Evolutionary conservation across 257 asterid species (phyloP).

Genomic region (Linderniella brevidens): DNA sequence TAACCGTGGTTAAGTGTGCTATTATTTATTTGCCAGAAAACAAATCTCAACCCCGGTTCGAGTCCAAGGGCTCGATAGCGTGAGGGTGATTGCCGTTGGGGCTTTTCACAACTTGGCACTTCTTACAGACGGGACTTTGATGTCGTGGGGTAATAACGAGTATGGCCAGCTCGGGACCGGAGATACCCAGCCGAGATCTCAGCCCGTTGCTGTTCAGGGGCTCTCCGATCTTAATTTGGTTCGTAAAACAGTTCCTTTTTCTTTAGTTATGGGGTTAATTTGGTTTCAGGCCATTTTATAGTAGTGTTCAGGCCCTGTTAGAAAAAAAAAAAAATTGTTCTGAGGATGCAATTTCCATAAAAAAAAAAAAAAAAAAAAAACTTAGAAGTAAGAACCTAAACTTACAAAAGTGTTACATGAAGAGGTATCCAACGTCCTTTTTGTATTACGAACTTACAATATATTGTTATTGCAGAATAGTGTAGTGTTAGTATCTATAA

Average conservation of each 20-base stretch:
- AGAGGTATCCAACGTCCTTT: too few species aligned
- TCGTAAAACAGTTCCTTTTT: slow-evolving; percentile 11
- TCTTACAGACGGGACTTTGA: slow-evolving; percentile 55
- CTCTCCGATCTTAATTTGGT: slow-evolving; percentile 75
- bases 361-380: too few species aligned
- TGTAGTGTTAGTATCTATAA: too few species aligned
- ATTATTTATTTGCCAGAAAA: slow-evolving; percentile 36
- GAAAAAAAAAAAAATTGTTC: too few species aligned
- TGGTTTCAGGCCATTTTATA: not conserved
- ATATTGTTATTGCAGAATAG: too few species aligned
- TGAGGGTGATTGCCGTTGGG: slow-evolving; percentile 72
- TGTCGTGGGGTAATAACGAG: slow-evolving; percentile 99
- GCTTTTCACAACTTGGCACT: slow-evolving; percentile 98
- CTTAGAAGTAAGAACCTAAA: too few species aligned
- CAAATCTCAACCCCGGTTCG: slow-evolving; percentile 94
- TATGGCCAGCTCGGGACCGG: slow-evolving; percentile 98
- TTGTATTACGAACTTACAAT: too few species aligned
- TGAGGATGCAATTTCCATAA: too few species aligned
- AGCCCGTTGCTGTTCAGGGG: slow-evolving; percentile 85
- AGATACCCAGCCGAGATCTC: slow-evolving; percentile 98
- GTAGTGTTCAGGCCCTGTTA: too few species aligned
- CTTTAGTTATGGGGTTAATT: not conserved
- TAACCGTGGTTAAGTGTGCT: not conserved
- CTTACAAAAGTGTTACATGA: too few species aligned
- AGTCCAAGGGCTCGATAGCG: slow-evolving; percentile 87